These are phyloP conservation scores for Ceratocystis alfenasii DNA, from an alignment of 2,329 filamentous ascomycete genomes.

Conservation along the genomic window DNA sequence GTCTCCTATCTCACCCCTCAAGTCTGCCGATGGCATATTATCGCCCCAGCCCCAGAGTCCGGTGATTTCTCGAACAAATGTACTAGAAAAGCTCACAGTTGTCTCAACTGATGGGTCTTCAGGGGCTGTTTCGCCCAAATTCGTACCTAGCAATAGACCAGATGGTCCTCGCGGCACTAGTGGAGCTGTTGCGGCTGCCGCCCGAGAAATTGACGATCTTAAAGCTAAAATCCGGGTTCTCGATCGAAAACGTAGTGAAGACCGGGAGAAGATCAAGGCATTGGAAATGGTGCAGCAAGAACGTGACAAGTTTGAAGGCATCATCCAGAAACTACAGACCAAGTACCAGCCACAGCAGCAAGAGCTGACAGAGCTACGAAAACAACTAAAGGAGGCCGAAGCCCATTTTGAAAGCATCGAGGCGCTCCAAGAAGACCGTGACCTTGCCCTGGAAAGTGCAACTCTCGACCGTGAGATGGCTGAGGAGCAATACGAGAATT, in stretches of 20 bases:
- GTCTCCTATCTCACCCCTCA: slow-evolving; percentile 34
- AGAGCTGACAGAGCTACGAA: slow-evolving; percentile 65
- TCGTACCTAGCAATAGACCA: slow-evolving; percentile 23
- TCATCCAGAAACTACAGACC: slow-evolving; percentile 80
- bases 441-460: slow-evolving; percentile 72
- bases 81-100: slow-evolving; percentile 34
- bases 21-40: slow-evolving; percentile 40
- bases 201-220: slow-evolving; percentile 69
- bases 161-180: slow-evolving; percentile 28
- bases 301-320: slow-evolving; percentile 63
- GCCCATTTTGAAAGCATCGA: slow-evolving; percentile 43
- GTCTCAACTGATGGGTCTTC: slow-evolving; percentile 15
- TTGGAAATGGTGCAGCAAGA: slow-evolving; percentile 66
- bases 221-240: slow-evolving; percentile 78
- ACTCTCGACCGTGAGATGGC: slow-evolving; percentile 91
- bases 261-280: slow-evolving; percentile 70
- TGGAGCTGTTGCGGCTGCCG: slow-evolving; percentile 39
- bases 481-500: slow-evolving; percentile 75
- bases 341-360: slow-evolving; percentile 79
- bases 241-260: slow-evolving; percentile 76
- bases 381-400: slow-evolving; percentile 65
- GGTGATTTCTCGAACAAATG: slow-evolving; percentile 38
- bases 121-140: slow-evolving; percentile 26
- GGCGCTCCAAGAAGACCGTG: slow-evolving; percentile 69
- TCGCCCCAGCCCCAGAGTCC: slow-evolving; percentile 42